Evolutionary conservation across 768 basidiomycete species (phyloP).

Genomic region (Lentinula detonsa): DNA sequence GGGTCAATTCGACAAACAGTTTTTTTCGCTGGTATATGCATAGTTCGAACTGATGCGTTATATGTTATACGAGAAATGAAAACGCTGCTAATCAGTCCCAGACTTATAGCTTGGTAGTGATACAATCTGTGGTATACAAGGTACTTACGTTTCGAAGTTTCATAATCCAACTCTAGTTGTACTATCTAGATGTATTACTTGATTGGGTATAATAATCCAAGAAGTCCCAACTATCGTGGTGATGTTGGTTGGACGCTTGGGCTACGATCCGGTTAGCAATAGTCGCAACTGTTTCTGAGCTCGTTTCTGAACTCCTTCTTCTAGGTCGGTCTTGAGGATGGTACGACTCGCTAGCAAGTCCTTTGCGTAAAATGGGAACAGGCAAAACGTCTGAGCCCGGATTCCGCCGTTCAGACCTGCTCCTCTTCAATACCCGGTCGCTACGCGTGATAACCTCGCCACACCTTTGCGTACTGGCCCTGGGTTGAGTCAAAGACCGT

Average conservation of each 20-base stretch:
- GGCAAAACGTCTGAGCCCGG: background rate
- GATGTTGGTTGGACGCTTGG: background rate
- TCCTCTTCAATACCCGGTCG: background rate
- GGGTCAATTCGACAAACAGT: too few species aligned
- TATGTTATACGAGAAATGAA: too few species aligned
- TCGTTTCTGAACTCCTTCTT: background rate
- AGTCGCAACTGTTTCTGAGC: background rate
- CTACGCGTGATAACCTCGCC: background rate
- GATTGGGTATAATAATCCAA: slow-evolving; percentile 2
- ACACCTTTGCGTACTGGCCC: background rate
- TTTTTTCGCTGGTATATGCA: too few species aligned
- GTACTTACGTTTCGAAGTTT: too few species aligned
- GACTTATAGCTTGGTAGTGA: too few species aligned
- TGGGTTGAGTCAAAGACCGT: background rate
- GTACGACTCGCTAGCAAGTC: background rate
- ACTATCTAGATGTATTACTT: too few species aligned
- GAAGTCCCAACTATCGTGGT: slow-evolving; percentile 1
- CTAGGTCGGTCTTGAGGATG: background rate
- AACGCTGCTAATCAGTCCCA: too few species aligned
- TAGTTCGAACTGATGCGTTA: too few species aligned
- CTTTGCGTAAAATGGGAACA: background rate
- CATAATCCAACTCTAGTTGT: too few species aligned
- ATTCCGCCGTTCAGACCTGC: background rate
- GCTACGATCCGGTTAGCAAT: background rate
- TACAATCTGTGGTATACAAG: too few species aligned